phyloP scores from a whole-genome alignment of 192 early-diverging fungal species.

The Umbelopsis sp. region DNA sequence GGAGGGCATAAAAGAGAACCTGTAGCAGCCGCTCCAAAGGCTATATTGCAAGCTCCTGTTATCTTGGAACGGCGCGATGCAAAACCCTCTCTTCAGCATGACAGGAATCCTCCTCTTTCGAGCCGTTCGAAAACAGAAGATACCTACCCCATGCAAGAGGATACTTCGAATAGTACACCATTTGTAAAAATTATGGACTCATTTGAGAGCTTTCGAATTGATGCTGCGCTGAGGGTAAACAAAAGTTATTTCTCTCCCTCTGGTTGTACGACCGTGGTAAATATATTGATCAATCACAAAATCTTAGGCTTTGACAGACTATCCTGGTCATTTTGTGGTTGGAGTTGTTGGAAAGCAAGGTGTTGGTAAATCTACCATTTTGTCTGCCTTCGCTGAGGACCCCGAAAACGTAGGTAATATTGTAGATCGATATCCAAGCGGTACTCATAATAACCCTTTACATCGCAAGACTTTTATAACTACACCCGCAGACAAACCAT shows the following conservation, averaged over 20 bases:
- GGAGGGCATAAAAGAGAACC: background rate
- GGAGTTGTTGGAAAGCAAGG: slow-evolving; percentile 68
- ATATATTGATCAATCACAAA: too few relatives aligned
- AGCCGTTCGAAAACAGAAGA: background rate
- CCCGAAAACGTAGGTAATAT: slow-evolving; percentile 21
- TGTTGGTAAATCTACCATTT: slow-evolving; percentile 62
- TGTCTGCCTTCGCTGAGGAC: slow-evolving; percentile 54
- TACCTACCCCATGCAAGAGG: background rate
- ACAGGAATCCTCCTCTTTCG: background rate
- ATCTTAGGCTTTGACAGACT: slow-evolving; percentile 50
- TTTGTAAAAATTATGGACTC: background rate
- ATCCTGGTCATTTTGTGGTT: slow-evolving; percentile 69
- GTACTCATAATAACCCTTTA: background rate
- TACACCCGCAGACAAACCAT: background rate
- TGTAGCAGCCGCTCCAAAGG: background rate
- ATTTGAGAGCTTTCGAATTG: background rate
- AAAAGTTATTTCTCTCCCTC: background rate
- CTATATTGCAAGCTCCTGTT: slow-evolving; percentile 24
- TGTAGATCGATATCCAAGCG: background rate
- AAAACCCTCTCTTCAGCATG: background rate
- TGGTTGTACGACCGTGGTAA: background rate
- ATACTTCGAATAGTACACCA: background rate
- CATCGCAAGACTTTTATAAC: background rate
- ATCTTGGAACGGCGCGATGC: slow-evolving; percentile 28
- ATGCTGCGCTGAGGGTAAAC: background rate